Conservation (phyloP, 768 basidiomycete species). For the Tricholoma saponaceum region DNA sequence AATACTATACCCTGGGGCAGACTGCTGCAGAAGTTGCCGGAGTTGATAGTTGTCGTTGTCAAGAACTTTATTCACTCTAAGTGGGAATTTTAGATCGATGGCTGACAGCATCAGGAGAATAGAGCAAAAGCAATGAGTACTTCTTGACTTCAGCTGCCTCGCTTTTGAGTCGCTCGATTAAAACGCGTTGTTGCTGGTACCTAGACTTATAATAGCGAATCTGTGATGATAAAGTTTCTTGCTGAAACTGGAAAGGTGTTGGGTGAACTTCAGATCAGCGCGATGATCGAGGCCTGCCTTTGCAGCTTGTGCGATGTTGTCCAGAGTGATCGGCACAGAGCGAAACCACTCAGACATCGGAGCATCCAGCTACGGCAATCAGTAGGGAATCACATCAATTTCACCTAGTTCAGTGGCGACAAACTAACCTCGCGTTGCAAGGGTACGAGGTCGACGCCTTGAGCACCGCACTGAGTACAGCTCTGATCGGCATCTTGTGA, state of each 20-base stretch:
- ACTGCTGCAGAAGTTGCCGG: slow-evolving; percentile 28
- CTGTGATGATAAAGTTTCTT: slow-evolving; percentile 67
- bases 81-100: slow-evolving; percentile 5
- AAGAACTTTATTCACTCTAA: slow-evolving; percentile 49
- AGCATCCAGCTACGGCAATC: slow-evolving; percentile 55
- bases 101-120: slow-evolving; percentile 2
- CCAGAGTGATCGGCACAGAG: slow-evolving; percentile 55
- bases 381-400: not conserved
- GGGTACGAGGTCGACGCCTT: slow-evolving; percentile 63
- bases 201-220: slow-evolving; percentile 60
- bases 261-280: not conserved
- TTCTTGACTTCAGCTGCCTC: slow-evolving; percentile 54
- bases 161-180: slow-evolving; percentile 50
- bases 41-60: slow-evolving; percentile 46
- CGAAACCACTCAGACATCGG: slow-evolving; percentile 86
- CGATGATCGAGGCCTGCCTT: slow-evolving; percentile 42
- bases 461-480: slow-evolving; percentile 64
- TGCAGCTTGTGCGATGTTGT: slow-evolving; percentile 59
- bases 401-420: not conserved
- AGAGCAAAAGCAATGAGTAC: slow-evolving; percentile 28
- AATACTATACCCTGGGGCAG: slow-evolving; percentile 16
- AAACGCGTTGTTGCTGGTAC: slow-evolving; percentile 48
- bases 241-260: slow-evolving; percentile 57
- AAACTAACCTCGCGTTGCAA: slow-evolving; percentile 66
- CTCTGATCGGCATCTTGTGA: slow-evolving; percentile 64